Evolutionary conservation across 495 filamentous ascomycete species (phyloP).

Genomic region (Neurospora tetraspora): DNA sequence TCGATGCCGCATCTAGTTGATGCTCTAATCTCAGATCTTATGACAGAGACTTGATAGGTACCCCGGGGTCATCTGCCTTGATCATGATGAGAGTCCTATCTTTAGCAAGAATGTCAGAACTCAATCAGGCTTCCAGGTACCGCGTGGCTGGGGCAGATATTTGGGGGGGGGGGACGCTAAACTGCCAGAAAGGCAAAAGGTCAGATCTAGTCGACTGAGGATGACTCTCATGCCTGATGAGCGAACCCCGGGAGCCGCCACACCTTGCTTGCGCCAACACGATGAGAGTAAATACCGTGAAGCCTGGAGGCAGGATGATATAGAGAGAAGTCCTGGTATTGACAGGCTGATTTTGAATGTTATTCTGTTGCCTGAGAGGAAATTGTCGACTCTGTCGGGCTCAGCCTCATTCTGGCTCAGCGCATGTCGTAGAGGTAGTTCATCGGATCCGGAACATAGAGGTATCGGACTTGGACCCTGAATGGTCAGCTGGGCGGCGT

Average conservation of each 20-base stretch:
- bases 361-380: no score
- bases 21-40: neutral
- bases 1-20: neutral
- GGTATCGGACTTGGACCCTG: neutral
- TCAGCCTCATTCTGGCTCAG: no score
- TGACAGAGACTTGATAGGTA: neutral
- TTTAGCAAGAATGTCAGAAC: neutral
- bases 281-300: no score
- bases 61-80: neutral
- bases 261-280: no score
- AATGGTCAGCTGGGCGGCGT: neutral
- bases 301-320: no score
- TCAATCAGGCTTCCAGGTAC: neutral
- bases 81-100: neutral
- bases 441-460: neutral
- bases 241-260: no score
- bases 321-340: no score
- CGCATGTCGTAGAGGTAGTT: no score
- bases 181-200: neutral
- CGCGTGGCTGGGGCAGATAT: neutral
- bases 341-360: no score
- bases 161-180: neutral
- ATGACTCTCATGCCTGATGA: no score
- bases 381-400: no score
- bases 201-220: no score